These are phyloP conservation scores for Pseudotsuga menziesii DNA, from an alignment of 75 land plant genomes.

Conservation along the genomic window DNA sequence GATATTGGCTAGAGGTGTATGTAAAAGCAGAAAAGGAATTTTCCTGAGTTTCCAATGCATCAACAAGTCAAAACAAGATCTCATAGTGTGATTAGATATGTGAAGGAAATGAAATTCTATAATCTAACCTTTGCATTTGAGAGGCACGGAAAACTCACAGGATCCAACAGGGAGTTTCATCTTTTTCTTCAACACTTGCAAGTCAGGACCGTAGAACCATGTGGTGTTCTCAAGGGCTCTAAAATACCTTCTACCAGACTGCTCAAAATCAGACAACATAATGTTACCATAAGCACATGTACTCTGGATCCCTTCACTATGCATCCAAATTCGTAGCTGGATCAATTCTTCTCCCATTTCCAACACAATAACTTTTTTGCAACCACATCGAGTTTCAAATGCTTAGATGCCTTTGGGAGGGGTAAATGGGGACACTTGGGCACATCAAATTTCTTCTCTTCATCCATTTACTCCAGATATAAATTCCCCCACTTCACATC, in stretches of 20 bases:
- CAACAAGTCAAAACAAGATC: too few species aligned
- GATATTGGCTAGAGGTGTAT: too few species aligned
- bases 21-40: too few species aligned
- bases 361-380: conserved; percentile 33
- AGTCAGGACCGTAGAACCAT: conserved; percentile 82
- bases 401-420: conserved; percentile 24
- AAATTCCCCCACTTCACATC: too few species aligned
- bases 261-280: conserved; percentile 69
- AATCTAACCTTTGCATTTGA: too few species aligned
- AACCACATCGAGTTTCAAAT: conserved; percentile 43
- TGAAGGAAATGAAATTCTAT: too few species aligned
- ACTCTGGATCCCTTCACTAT: conserved; percentile 19
- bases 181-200: too few species aligned
- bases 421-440: conserved; percentile 69
- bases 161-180: too few species aligned
- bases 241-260: conserved; percentile 70
- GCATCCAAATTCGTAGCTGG: conserved; percentile 64
- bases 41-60: too few species aligned
- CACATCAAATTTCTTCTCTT: conserved; percentile 52
- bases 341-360: not conserved
- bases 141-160: too few species aligned
- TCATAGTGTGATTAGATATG: too few species aligned
- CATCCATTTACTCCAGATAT: conserved; percentile 29
- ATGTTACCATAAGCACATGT: not conserved
- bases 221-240: conserved; percentile 37